Percentiles rank a stretch among this genome's conserved stretches.
These are phyloP conservation scores for Entophlyctis helioformis DNA, from an alignment of 192 early-diverging fungal genomes.

Conservation along the genomic window DNA sequence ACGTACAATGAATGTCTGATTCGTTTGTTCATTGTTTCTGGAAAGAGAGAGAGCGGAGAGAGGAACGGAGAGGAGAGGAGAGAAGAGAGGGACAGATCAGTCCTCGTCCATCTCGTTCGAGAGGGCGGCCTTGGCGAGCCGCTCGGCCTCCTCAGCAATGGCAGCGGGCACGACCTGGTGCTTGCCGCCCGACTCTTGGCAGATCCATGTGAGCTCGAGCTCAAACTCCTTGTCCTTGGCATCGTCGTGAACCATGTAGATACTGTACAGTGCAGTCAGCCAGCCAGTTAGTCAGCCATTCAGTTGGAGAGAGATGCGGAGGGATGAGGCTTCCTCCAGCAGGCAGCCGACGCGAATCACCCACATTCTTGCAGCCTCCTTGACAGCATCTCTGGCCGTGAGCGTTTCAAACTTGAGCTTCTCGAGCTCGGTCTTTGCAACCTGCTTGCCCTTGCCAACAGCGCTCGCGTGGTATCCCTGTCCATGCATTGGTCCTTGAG, in stretches of 20 bases:
- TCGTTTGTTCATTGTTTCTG: too few species aligned
- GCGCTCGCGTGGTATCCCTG: constrained; percentile 94
- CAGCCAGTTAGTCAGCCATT: not conserved
- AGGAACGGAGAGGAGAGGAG: too few species aligned
- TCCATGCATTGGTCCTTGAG: not conserved
- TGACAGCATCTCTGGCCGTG: constrained; percentile 74
- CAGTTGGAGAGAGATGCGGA: not conserved
- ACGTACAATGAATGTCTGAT: too few species aligned
- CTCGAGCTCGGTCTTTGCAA: constrained; percentile 98
- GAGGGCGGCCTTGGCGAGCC: constrained; percentile 55
- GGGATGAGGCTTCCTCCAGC: not conserved
- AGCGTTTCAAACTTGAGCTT: constrained; percentile 82
- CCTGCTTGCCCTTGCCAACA: constrained; percentile 90
- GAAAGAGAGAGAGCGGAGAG: too few species aligned
- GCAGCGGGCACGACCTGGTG: constrained; percentile 84
- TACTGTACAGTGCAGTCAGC: constrained; percentile 31
- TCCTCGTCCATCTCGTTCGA: constrained; percentile 40
- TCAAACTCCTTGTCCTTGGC: constrained; percentile 99
- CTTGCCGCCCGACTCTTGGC: constrained; percentile 59
- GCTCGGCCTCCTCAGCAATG: constrained; percentile 73
- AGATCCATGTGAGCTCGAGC: constrained; percentile 94
- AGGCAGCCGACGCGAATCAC: not conserved
- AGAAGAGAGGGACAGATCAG: not conserved
- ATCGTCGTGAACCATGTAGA: constrained; percentile 90
- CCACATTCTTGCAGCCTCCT: constrained; percentile 88